Conservation (phyloP, 1,139 yeast genomes). For the Wickerhamomyces sp. region DNA sequence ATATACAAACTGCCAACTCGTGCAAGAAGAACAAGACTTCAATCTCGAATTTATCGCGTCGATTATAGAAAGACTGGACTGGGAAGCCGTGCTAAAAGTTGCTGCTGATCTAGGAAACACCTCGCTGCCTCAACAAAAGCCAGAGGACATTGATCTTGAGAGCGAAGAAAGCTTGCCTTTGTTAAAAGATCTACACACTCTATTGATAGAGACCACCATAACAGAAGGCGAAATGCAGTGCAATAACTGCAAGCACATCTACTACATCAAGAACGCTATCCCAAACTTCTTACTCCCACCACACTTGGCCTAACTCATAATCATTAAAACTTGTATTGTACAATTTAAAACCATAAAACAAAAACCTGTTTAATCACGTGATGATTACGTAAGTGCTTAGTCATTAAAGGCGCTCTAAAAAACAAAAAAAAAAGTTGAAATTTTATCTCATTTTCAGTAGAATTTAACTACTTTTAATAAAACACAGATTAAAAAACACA, state of each 20-base stretch:
- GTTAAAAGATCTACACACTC: slow-evolving; percentile 68
- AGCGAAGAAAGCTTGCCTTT: slow-evolving; percentile 54
- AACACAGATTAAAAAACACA: neutral
- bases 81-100: slow-evolving; percentile 78
- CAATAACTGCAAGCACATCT: slow-evolving; percentile 78
- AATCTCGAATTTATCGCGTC: slow-evolving; percentile 76
- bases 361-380: neutral
- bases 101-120: slow-evolving; percentile 63
- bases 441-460: neutral
- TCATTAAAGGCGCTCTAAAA: too few relatives aligned
- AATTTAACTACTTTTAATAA: neutral
- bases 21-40: slow-evolving; percentile 72
- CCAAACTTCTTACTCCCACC: slow-evolving; percentile 96
- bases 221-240: slow-evolving; percentile 88
- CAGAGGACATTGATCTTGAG: slow-evolving; percentile 46
- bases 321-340: neutral
- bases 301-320: slow-evolving; percentile 56
- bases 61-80: slow-evolving; percentile 78
- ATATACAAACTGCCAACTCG: slow-evolving; percentile 67
- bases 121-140: slow-evolving; percentile 59
- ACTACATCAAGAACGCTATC: slow-evolving; percentile 86
- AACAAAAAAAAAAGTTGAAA: too few relatives aligned
- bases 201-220: slow-evolving; percentile 82
- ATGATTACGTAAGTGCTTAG: too few relatives aligned
- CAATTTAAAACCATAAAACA: too few relatives aligned